phyloP scores from a whole-genome alignment of 257 asterid genomes.

The Ocimum tenuiflorum region DNA sequence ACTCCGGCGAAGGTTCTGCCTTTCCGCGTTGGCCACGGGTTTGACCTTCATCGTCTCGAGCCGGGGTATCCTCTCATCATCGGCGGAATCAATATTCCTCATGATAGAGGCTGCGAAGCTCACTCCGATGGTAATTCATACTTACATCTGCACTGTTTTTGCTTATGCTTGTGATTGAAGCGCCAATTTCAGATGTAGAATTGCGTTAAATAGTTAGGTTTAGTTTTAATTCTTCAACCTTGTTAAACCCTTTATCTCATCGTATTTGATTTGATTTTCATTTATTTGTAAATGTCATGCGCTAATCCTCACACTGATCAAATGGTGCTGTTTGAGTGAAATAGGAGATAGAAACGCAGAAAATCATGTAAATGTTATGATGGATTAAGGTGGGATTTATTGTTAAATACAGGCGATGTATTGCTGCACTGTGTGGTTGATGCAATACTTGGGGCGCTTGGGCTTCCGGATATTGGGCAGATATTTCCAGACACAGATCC shows the following conservation, averaged over 20 bases:
- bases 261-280: neutral
- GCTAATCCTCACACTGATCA: neutral
- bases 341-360: neutral
- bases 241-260: neutral
- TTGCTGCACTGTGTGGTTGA: constrained; percentile 96
- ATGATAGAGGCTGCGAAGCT: constrained; percentile 87
- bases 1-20: constrained; percentile 50
- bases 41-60: constrained; percentile 85
- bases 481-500: constrained; percentile 94
- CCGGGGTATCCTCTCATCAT: constrained; percentile 83
- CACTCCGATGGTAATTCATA: constrained; percentile 67
- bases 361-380: neutral
- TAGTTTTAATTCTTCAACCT: neutral
- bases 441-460: constrained; percentile 90
- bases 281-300: neutral
- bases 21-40: constrained; percentile 89
- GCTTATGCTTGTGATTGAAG: neutral
- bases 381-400: neutral
- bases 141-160: neutral
- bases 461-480: constrained; percentile 93
- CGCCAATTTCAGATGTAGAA: neutral
- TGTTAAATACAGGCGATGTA: constrained; percentile 57
- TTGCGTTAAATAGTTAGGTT: neutral
- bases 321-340: neutral
- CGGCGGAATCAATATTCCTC: constrained; percentile 77